Percentiles rank a stretch among this genome's conserved stretches.
Conservation (phyloP, 148 eudicot genomes). For the Euryodendron excelsum region DNA sequence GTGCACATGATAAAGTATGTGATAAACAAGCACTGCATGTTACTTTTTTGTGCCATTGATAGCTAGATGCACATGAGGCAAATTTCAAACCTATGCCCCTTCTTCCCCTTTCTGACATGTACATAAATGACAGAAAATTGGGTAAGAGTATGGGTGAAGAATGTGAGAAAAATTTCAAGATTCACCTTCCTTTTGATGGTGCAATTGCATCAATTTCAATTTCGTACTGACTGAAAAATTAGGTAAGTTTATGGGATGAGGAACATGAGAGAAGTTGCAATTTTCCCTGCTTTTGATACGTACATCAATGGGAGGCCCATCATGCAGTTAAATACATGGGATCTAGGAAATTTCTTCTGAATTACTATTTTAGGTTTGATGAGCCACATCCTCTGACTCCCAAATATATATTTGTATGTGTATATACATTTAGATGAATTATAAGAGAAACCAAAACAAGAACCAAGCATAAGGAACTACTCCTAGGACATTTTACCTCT, state of each 20-base stretch:
- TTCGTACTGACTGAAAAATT: background rate
- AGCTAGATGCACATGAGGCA: too few relatives aligned
- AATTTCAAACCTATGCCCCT: too few relatives aligned
- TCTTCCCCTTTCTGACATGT: too few relatives aligned
- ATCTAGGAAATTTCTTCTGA: background rate
- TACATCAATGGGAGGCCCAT: too few relatives aligned
- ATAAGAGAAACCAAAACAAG: background rate
- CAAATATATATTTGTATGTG: background rate
- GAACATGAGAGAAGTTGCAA: background rate
- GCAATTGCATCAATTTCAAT: background rate
- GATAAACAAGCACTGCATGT: too few relatives aligned
- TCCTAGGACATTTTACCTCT: too few relatives aligned
- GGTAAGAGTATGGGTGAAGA: too few relatives aligned
- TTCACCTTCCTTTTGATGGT: background rate
- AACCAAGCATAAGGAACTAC: too few relatives aligned
- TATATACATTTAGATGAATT: background rate
- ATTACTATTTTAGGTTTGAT: background rate
- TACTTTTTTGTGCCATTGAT: too few relatives aligned
- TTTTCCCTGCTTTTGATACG: background rate
- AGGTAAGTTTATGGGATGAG: background rate
- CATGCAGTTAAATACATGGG: background rate
- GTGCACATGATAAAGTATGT: too few relatives aligned
- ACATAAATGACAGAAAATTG: too few relatives aligned
- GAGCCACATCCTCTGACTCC: background rate
- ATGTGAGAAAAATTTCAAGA: too few relatives aligned